These are phyloP conservation scores for Vitis hybrid DNA, from an alignment of 177 flowering plant species.

Conservation along the genomic window DNA sequence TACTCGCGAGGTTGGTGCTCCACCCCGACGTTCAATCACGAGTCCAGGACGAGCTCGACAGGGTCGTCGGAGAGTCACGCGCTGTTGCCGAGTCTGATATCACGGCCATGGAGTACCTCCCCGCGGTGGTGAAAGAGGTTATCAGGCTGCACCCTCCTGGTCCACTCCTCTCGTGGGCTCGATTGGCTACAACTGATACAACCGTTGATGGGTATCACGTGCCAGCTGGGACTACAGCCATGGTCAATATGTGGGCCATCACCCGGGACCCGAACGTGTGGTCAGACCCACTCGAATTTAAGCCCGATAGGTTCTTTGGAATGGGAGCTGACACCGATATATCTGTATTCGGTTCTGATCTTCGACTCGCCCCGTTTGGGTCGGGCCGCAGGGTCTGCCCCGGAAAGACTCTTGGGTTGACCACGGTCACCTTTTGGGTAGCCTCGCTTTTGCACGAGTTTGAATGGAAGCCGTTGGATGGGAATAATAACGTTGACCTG, in stretches of 20 bases:
- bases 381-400: conserved; percentile 76
- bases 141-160: conserved; percentile 87
- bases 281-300: conserved; percentile 56
- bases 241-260: conserved; percentile 96
- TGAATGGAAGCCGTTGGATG: conserved; percentile 34
- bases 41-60: conserved; percentile 69
- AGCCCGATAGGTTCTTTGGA: conserved; percentile 59
- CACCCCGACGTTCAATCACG: conserved; percentile 60
- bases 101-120: conserved; percentile 36
- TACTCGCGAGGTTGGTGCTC: conserved; percentile 69
- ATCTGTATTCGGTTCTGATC: conserved; percentile 60
- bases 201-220: conserved; percentile 53
- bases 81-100: conserved; percentile 56
- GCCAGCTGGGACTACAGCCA: conserved; percentile 75
- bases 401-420: conserved; percentile 54
- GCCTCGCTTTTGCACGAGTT: conserved; percentile 56
- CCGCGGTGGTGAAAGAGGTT: conserved; percentile 59
- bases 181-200: conserved; percentile 61
- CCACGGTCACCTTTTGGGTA: conserved; percentile 62
- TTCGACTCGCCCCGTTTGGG: conserved; percentile 79
- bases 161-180: conserved; percentile 86
- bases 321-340: conserved; percentile 39
- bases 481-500: conserved; percentile 43
- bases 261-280: conserved; percentile 56
- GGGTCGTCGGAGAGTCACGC: conserved; percentile 50